Base-by-base conservation (phyloP, 768 basidiomycete genomes). In the Tricholoma matsutake region DNA sequence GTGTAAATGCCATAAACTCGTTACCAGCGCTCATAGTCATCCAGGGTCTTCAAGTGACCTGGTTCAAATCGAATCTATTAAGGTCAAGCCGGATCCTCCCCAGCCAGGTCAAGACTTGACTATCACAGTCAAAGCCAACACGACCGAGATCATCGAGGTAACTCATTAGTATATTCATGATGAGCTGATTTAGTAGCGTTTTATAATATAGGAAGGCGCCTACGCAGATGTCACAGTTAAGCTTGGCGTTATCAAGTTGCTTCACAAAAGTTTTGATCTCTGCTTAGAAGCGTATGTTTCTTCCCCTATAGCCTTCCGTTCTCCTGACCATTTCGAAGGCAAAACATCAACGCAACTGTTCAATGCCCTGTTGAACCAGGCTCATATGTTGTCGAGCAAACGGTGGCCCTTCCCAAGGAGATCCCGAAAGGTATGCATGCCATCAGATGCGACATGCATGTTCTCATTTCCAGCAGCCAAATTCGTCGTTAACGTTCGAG, bases 141-240 rank as follows among this genome's bases (percentile, higher is more conserved):
- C 87, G 2, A 65, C 72, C 6, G 72, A 86, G 58, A 71, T 66
- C 5, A 86, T 98, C 63, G 81, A 90, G 78, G 96, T 96, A 62
- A 29, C 77, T 57, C 31, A 3, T 56, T 13, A 32, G 37, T 11
- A 52, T 56, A 32, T 39, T 1, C 22, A 16, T 35, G 10, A 41
- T 22, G 8, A 13, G 22, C 32, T 28, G 34, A 20, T 37, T 25
- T 56, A 32, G 14, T 55, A 11, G 54, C 47, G 22, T 34, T 56
- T 28, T 31, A 6, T 4, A 6, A 52, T 32, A 8, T 64, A 98
- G 96, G 88, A 95, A 4, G 97, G 97, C 5, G 91, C 96, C 39
- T 91, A 85, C 67, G 96, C 90, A 7, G 87, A 96, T 65, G 94
- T 99, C 4, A 75, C 76, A 1, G 96, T 99, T 59, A 98, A 98